These are phyloP conservation scores for Drechmeria coniospora DNA, from an alignment of 2,329 filamentous ascomycete genomes.

Conservation along the genomic window DNA sequence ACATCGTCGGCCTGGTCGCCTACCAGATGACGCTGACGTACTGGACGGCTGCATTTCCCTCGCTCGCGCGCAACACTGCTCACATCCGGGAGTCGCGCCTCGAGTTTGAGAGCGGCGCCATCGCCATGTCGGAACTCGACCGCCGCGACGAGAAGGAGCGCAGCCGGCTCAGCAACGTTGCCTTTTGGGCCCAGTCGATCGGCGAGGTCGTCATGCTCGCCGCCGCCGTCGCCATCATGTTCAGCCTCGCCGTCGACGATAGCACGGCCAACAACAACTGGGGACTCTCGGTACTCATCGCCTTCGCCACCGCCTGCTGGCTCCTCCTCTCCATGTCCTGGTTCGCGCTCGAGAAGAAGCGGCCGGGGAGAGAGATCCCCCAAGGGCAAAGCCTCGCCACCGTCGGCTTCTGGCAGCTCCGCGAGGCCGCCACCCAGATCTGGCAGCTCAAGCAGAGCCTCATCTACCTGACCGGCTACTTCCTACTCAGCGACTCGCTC, in stretches of 20 bases:
- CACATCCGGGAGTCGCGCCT: slow-evolving; percentile 16
- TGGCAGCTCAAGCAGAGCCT: slow-evolving; percentile 51
- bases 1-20: slow-evolving; percentile 50
- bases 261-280: slow-evolving; percentile 47
- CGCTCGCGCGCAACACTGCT: slow-evolving; percentile 20
- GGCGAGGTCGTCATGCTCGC: slow-evolving; percentile 47
- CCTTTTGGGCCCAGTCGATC: slow-evolving; percentile 48
- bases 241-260: slow-evolving; percentile 42
- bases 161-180: slow-evolving; percentile 46
- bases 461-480: slow-evolving; percentile 51
- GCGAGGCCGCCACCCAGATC: slow-evolving; percentile 40
- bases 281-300: slow-evolving; percentile 49
- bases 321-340: slow-evolving; percentile 47
- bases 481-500: slow-evolving; percentile 52
- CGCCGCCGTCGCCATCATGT: slow-evolving; percentile 50
- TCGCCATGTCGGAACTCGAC: slow-evolving; percentile 45
- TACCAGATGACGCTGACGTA: slow-evolving; percentile 55
- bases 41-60: slow-evolving; percentile 45
- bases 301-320: slow-evolving; percentile 50
- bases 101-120: slow-evolving; percentile 23
- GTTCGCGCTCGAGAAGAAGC: slow-evolving; percentile 49
- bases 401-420: slow-evolving; percentile 47
- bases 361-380: slow-evolving; percentile 36
- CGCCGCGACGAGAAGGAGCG: slow-evolving; percentile 45
- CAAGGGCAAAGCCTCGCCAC: slow-evolving; percentile 30